Percentiles rank a stretch among this genome's conserved stretches.
Evolutionary conservation across 129 eudicot species (phyloP).

Genomic region (Lactuca sativa): DNA sequence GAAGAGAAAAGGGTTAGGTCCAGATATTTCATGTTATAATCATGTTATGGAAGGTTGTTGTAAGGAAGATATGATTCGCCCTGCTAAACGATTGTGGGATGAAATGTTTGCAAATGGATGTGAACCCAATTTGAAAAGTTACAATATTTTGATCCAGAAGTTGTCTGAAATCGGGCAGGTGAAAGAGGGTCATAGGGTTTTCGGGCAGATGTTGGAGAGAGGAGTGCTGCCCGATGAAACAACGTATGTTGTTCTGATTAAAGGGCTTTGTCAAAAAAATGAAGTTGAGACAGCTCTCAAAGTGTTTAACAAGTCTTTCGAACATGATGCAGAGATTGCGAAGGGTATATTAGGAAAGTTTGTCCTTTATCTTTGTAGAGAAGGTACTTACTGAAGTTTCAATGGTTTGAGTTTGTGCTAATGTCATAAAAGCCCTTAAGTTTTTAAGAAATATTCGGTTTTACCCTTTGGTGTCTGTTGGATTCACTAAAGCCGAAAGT

Average conservation of each 20-base stretch:
- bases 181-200: constrained; percentile 62
- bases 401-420: background rate
- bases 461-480: no score
- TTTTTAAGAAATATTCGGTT: no score
- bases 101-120: constrained; percentile 92
- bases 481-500: no score
- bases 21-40: constrained; percentile 66
- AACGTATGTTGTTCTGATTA: constrained; percentile 49
- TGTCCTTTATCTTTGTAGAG: constrained; percentile 43
- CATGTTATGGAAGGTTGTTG: constrained; percentile 79
- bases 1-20: constrained; percentile 69
- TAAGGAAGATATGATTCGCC: constrained; percentile 69
- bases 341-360: constrained; percentile 34
- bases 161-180: constrained; percentile 53
- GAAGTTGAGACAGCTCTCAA: constrained; percentile 50
- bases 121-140: constrained; percentile 53
- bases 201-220: constrained; percentile 56
- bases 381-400: constrained; percentile 39
- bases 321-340: constrained; percentile 50
- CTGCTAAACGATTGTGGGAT: constrained; percentile 96
- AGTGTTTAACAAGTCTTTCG: constrained; percentile 50
- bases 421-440: background rate
- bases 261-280: constrained; percentile 62
- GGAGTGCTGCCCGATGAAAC: constrained; percentile 52
- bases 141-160: constrained; percentile 58